Evolutionary conservation across 192 early-diverging fungal genomes (phyloP).

Genomic region (Geranomyces michiganensis): DNA sequence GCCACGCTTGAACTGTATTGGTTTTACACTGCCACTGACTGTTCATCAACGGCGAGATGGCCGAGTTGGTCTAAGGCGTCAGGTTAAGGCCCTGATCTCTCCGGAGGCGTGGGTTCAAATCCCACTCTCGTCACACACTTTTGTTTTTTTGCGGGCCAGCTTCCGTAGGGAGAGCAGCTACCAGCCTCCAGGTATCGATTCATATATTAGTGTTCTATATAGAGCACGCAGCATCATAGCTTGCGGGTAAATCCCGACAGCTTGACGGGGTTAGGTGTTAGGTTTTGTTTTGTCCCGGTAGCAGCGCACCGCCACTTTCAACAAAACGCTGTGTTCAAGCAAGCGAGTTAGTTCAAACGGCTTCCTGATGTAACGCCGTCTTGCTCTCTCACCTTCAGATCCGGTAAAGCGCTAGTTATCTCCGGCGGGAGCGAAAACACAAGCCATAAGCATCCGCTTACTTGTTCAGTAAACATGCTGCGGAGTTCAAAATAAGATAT

Average conservation of each 20-base stretch:
- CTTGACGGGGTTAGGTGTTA: no score
- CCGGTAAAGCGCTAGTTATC: background rate
- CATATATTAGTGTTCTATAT: no score
- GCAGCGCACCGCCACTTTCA: conserved; percentile 26
- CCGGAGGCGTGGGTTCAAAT: conserved; percentile 15
- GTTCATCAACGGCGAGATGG: conserved; percentile 1
- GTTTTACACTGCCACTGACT: no score
- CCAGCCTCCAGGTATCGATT: no score
- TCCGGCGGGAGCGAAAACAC: conserved; percentile 19
- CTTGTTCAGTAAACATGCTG: conserved; percentile 3
- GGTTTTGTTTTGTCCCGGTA: conserved; percentile 15
- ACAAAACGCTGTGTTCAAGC: conserved; percentile 19
- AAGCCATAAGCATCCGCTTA: conserved; percentile 19
- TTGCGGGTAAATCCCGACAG: no score
- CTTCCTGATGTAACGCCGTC: no score
- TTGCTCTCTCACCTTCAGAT: conserved; percentile 31
- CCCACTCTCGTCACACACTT: conserved; percentile 4
- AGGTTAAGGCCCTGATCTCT: conserved; percentile 15
- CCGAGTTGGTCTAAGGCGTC: conserved; percentile 15
- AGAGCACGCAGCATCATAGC: no score
- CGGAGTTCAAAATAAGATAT: no score
- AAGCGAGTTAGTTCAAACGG: background rate
- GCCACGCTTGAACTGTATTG: no score
- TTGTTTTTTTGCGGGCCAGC: no score
- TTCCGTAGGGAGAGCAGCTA: no score